A percentile compares a stretch with the other conserved stretches of the same genome.
Evolutionary conservation across 2,329 filamentous ascomycete species (phyloP).

Genomic region (Phialocephala subalpina): DNA sequence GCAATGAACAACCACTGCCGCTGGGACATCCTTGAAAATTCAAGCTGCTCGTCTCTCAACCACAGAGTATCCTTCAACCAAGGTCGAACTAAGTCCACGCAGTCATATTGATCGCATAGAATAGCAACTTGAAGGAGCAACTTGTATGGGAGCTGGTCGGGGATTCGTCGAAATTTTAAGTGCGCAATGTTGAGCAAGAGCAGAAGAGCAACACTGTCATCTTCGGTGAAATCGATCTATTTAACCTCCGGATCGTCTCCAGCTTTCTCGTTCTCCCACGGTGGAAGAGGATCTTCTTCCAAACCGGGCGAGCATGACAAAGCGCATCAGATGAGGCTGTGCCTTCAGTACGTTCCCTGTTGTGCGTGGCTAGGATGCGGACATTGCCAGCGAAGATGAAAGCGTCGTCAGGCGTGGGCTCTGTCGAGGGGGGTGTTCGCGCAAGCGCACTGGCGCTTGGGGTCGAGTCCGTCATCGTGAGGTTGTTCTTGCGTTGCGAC

Average conservation of each 20-base stretch:
- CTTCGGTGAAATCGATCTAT: slow-evolving; percentile 21
- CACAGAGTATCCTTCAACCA: slow-evolving; percentile 12
- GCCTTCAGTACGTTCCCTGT: no score
- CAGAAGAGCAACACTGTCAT: slow-evolving; percentile 17
- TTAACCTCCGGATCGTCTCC: neutral
- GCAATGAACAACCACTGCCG: neutral
- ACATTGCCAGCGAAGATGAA: no score
- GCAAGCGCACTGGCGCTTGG: no score
- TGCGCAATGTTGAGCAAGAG: slow-evolving; percentile 25
- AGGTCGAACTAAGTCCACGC: slow-evolving; percentile 13
- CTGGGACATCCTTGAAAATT: neutral
- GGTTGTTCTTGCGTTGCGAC: no score
- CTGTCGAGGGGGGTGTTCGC: no score
- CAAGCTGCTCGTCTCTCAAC: neutral
- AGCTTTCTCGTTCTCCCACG: no score
- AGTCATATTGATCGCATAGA: slow-evolving; percentile 28
- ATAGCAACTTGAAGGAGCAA: slow-evolving; percentile 16
- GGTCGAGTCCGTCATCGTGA: no score
- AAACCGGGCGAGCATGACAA: no score
- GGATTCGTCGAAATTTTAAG: slow-evolving; percentile 18
- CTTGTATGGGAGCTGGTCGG: neutral
- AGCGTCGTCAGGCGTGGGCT: no score
- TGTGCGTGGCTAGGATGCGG: no score
- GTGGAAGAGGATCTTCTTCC: no score
- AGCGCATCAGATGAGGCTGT: no score